Evolutionary conservation across 2,329 filamentous ascomycete species (phyloP).

Genomic region (Neopestalotiopsis rosae): DNA sequence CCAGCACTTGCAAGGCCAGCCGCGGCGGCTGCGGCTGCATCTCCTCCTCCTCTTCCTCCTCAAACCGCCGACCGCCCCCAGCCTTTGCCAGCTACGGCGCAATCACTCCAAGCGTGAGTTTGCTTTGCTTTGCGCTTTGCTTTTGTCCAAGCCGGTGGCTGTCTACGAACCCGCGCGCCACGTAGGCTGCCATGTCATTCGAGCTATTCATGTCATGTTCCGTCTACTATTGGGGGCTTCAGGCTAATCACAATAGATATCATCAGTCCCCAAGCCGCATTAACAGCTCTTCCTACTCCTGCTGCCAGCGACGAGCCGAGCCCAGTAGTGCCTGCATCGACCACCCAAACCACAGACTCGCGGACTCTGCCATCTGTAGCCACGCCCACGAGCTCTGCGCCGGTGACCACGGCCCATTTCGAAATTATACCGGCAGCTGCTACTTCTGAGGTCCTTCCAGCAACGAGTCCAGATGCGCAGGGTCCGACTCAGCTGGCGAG

Average conservation of each 20-base stretch:
- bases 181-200: not conserved
- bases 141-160: conserved; percentile 6
- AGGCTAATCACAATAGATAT: conserved; percentile 3
- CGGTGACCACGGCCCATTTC: conserved; percentile 34
- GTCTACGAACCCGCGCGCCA: conserved; percentile 5
- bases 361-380: conserved; percentile 32
- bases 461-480: not conserved
- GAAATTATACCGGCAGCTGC: conserved; percentile 19
- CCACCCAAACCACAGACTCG: conserved; percentile 35
- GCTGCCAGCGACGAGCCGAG: conserved; percentile 67
- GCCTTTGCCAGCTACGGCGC: not conserved
- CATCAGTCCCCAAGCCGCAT: not conserved
- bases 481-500: not conserved
- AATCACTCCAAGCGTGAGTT: conserved; percentile 15
- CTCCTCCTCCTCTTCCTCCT: not conserved
- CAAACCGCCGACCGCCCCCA: not conserved
- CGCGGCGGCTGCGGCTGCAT: not conserved
- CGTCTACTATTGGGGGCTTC: not conserved
- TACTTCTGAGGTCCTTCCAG: not conserved
- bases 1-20: conserved; percentile 13
- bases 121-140: not conserved
- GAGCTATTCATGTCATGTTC: not conserved
- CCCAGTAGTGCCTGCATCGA: conserved; percentile 42
- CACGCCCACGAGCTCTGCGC: conserved; percentile 29
- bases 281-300: conserved; percentile 61